Evolutionary conservation across 768 basidiomycete genomes (phyloP).

Genomic region (Hortiboletus flavorubellus): DNA sequence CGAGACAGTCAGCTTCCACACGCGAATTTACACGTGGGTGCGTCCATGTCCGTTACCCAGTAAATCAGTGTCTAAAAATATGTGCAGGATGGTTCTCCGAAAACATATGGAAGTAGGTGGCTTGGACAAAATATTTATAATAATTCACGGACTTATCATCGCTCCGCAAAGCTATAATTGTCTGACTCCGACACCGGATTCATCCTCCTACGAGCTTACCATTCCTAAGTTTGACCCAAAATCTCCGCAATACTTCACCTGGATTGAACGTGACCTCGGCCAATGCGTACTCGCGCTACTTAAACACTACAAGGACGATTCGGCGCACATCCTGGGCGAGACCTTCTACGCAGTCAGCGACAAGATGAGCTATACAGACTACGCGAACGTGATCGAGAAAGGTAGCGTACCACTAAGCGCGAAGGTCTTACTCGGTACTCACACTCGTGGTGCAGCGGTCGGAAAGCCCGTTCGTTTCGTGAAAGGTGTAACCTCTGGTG

Average conservation of each 20-base stretch:
- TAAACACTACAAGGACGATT: constrained; percentile 23
- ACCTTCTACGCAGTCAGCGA: constrained; percentile 27
- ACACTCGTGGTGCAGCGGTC: constrained; percentile 12
- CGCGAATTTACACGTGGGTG: constrained; percentile 20
- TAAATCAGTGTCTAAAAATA: neutral
- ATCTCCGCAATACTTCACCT: constrained; percentile 20
- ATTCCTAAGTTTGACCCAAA: constrained; percentile 19
- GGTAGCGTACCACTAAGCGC: constrained; percentile 1
- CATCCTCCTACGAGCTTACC: constrained; percentile 16
- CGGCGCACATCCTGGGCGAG: constrained; percentile 17
- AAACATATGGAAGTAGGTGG: constrained; percentile 21
- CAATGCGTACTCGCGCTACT: constrained; percentile 21
- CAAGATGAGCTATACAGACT: constrained; percentile 17
- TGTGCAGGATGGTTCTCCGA: constrained; percentile 25
- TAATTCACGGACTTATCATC: neutral
- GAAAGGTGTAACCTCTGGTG: constrained; percentile 9
- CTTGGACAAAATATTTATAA: neutral
- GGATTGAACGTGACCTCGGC: constrained; percentile 25
- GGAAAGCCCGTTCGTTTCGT: constrained; percentile 28
- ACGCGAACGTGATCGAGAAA: constrained; percentile 12
- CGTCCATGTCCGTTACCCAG: neutral
- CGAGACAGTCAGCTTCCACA: constrained; percentile 16
- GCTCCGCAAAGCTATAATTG: neutral
- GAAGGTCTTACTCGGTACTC: neutral
- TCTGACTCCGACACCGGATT: constrained; percentile 10